Conservation (phyloP, 306 rosid species). For the Casuarina equisetifolia region DNA sequence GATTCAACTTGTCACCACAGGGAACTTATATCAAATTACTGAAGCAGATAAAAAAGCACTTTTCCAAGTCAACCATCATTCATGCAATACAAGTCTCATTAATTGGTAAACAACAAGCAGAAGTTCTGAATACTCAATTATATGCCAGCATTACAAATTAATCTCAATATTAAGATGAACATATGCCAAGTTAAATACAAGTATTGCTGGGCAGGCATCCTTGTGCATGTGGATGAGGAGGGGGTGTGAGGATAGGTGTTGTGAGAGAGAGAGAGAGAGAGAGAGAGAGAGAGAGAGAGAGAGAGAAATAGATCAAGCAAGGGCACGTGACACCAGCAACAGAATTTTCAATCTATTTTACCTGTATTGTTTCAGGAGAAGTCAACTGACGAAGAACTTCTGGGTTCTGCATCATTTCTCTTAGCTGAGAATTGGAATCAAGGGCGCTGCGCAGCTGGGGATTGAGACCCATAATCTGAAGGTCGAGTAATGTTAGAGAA, state of each 20-base stretch:
- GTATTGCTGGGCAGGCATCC: not conserved
- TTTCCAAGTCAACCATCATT: not conserved
- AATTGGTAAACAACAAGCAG: not conserved
- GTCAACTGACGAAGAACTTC: conserved; percentile 74
- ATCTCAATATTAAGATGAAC: not conserved
- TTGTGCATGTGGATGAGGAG: not conserved
- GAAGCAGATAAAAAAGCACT: not conserved
- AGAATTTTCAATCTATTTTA: conserved; percentile 29
- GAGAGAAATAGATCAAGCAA: conserved; percentile 3
- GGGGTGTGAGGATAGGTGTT: not conserved
- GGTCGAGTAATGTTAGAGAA: conserved; percentile 25
- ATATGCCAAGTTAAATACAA: not conserved
- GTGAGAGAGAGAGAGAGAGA: conserved; percentile 2
- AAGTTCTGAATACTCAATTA: not conserved
- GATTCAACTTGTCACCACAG: not conserved
- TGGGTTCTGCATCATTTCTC: conserved; percentile 86
- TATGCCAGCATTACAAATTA: not conserved
- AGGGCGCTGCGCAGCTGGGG: conserved; percentile 68
- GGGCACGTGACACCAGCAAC: conserved; percentile 20
- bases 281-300: conserved; percentile 1
- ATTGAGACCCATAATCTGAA: conserved; percentile 63
- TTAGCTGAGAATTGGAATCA: conserved; percentile 64
- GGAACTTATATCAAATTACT: not conserved
- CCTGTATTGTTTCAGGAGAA: conserved; percentile 92
- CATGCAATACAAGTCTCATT: not conserved